Conservation (phyloP, 495 filamentous ascomycete species). For the Hypoxylon intermedium region DNA sequence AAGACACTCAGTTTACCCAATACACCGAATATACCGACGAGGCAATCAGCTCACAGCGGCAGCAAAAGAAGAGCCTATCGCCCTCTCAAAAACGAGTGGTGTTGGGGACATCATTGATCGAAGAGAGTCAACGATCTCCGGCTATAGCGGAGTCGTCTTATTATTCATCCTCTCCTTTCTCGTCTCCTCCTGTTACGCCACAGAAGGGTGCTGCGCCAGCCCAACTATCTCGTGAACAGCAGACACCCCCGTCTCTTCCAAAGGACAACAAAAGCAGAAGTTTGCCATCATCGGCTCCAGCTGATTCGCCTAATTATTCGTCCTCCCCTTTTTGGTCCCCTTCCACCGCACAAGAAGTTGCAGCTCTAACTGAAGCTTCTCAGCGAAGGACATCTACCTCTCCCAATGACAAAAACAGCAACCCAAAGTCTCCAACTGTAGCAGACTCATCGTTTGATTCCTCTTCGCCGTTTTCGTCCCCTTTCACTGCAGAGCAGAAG, state of each 20-base stretch:
- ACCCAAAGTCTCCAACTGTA: background rate
- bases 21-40: slow-evolving; percentile 14
- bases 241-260: background rate
- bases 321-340: background rate
- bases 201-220: background rate
- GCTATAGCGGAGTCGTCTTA: background rate
- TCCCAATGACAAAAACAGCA: background rate
- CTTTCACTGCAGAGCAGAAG: no score
- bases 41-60: slow-evolving; percentile 18
- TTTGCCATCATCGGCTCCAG: background rate
- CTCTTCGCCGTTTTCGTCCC: background rate
- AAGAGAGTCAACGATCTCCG: background rate
- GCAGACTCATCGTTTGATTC: background rate
- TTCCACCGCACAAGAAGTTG: background rate
- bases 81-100: background rate
- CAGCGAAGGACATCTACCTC: background rate
- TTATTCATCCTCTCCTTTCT: background rate
- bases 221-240: background rate
- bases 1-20: slow-evolving; percentile 19
- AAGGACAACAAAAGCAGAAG: background rate
- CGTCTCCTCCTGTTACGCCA: background rate
- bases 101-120: background rate
- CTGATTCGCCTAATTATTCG: background rate
- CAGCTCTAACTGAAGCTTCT: background rate
- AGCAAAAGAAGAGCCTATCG: slow-evolving; percentile 2